Percentiles rank a stretch among this genome's conserved stretches.
Conservation (phyloP, 2,329 filamentous ascomycete genomes). For the Lachnellula willkommii region DNA sequence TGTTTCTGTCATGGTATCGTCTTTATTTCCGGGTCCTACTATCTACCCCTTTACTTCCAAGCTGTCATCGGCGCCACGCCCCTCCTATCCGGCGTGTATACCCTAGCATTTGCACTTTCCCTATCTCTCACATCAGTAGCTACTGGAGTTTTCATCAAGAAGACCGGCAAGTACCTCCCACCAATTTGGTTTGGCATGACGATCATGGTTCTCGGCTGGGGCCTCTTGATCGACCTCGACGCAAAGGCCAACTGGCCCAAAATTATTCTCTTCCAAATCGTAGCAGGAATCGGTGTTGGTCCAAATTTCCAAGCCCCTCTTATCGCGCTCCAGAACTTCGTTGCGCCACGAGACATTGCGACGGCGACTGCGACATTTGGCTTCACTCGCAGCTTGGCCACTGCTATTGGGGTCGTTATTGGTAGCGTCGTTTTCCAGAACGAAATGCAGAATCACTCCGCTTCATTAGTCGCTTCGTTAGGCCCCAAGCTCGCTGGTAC, state of each 20-base stretch:
- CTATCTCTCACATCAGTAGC: constrained; percentile 57
- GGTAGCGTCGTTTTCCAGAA: constrained; percentile 49
- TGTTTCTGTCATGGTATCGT: constrained; percentile 68
- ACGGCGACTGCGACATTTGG: constrained; percentile 58
- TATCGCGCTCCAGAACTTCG: constrained; percentile 60
- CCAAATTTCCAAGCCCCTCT: constrained; percentile 65
- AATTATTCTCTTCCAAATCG: constrained; percentile 55
- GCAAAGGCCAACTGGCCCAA: constrained; percentile 49
- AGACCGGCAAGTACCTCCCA: constrained; percentile 59
- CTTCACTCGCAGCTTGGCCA: constrained; percentile 51
- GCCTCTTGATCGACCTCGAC: constrained; percentile 57
- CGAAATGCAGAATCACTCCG: constrained; percentile 31
- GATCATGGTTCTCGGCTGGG: constrained; percentile 60
- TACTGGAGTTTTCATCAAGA: constrained; percentile 52
- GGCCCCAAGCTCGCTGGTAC: constrained; percentile 19
- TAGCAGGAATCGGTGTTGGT: constrained; percentile 58
- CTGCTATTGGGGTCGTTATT: constrained; percentile 43
- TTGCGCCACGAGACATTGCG: constrained; percentile 58
- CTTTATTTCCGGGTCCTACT: constrained; percentile 23
- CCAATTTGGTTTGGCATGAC: constrained; percentile 54
- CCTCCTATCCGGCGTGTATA: constrained; percentile 68
- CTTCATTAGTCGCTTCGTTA: constrained; percentile 17
- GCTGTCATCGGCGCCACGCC: constrained; percentile 39
- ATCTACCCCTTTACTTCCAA: constrained; percentile 66
- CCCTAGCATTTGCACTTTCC: constrained; percentile 63